A percentile compares a stretch with the other conserved stretches of the same genome.
phyloP scores from a whole-genome alignment of 306 rosid genomes.

The Cucurbita pepo region DNA sequence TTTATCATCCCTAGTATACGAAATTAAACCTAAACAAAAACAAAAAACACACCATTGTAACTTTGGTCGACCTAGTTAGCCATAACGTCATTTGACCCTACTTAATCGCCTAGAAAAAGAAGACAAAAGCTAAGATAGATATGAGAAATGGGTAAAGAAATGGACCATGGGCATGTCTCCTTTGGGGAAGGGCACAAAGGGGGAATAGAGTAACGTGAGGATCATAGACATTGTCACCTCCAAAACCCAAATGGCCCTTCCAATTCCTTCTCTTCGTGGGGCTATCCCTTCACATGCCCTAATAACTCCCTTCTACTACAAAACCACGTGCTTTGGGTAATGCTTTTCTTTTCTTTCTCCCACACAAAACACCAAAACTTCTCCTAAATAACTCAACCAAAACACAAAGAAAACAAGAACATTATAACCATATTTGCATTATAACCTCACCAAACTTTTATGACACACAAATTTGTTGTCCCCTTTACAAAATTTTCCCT shows the following conservation, averaged over 20 bases:
- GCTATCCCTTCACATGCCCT: not conserved
- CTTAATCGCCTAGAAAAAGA: not conserved
- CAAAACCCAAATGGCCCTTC: not conserved
- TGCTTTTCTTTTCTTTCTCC: not conserved
- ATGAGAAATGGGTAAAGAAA: not conserved
- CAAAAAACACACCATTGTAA: too few relatives aligned
- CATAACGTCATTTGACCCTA: too few relatives aligned
- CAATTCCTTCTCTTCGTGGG: not conserved
- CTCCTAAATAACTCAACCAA: too few relatives aligned
- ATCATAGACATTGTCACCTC: not conserved
- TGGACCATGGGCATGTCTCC: not conserved
- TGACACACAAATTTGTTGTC: too few relatives aligned
- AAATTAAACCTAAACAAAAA: too few relatives aligned
- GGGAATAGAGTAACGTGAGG: not conserved
- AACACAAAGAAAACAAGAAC: too few relatives aligned
- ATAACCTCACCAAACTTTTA: too few relatives aligned
- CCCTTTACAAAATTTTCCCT: too few relatives aligned
- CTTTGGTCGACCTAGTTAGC: not conserved
- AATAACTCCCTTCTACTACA: not conserved
- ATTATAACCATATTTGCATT: too few relatives aligned
- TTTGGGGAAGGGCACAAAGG: too few relatives aligned
- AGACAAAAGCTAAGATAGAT: not conserved
- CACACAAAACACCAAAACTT: too few relatives aligned
- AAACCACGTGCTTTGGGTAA: not conserved
- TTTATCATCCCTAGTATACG: too few relatives aligned